These are phyloP conservation scores for Raphidocelis subcapitata DNA, from an alignment of 139 green algal species.

Conservation along the genomic window DNA sequence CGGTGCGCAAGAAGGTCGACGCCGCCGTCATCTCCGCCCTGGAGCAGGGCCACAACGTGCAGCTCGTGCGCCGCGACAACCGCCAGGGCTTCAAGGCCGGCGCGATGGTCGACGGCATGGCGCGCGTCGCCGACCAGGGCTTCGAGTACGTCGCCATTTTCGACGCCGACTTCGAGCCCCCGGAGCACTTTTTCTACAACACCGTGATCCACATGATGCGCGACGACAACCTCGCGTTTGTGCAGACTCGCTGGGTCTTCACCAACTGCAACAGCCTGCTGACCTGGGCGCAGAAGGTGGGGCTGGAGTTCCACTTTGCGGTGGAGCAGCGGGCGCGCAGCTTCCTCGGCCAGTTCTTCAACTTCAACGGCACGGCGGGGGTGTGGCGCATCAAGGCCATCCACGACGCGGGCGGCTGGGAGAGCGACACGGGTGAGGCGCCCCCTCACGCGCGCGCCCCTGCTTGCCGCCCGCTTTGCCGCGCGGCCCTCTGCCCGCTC, in stretches of 20 bases:
- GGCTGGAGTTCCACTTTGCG: conserved; percentile 63
- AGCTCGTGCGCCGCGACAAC: conserved; percentile 65
- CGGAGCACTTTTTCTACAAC: conserved; percentile 68
- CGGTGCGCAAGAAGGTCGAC: conserved; percentile 55
- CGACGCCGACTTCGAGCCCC: conserved; percentile 52
- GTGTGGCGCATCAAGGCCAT: conserved; percentile 64
- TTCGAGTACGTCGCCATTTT: conserved; percentile 61
- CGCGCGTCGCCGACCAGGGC: conserved; percentile 34
- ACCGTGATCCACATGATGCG: conserved; percentile 35
- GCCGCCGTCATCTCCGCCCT: conserved; percentile 35
- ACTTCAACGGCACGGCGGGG: conserved; percentile 70
- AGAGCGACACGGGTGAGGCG: conserved; percentile 77
- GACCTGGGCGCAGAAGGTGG: conserved; percentile 60
- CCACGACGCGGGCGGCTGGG: conserved; percentile 88
- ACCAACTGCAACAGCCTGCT: conserved; percentile 69
- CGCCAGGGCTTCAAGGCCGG: conserved; percentile 79
- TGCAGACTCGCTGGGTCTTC: conserved; percentile 81
- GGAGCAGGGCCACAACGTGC: conserved; percentile 48
- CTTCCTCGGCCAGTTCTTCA: conserved; percentile 65
- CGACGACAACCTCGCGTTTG: conserved; percentile 63
- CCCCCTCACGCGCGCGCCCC: too few species aligned
- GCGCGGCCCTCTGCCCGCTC: not conserved
- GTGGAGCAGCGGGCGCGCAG: conserved; percentile 59
- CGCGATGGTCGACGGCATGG: conserved; percentile 70
- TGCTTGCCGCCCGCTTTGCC: too few species aligned